A percentile compares a stretch with the other conserved stretches of the same genome.
Evolutionary conservation across 2,329 filamentous ascomycete genomes (phyloP).

Genomic region (Erysiphe pulchra): DNA sequence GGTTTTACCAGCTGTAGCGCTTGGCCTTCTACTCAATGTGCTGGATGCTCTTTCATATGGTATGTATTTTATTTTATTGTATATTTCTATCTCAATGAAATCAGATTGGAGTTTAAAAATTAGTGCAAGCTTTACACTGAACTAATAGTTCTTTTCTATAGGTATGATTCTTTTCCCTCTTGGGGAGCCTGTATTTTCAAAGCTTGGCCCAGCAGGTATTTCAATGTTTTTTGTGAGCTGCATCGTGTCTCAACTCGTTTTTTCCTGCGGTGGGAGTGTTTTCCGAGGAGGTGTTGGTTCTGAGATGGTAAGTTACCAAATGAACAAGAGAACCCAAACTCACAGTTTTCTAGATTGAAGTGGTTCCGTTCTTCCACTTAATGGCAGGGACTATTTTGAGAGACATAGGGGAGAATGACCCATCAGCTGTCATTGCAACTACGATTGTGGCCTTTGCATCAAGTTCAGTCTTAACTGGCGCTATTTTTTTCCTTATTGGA

Average conservation of each 20-base stretch:
- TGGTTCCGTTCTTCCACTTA: constrained; percentile 95
- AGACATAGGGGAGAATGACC: constrained; percentile 52
- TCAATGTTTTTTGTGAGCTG: constrained; percentile 98
- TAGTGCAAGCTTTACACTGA: not conserved
- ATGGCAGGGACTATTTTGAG: constrained; percentile 79
- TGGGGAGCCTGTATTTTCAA: constrained; percentile 60
- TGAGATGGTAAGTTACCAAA: constrained; percentile 40
- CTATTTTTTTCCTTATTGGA: constrained; percentile 82
- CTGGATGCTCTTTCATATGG: constrained; percentile 88
- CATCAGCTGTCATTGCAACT: constrained; percentile 72
- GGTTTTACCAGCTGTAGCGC: constrained; percentile 61
- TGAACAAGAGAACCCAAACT: constrained; percentile 1
- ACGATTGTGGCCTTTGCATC: constrained; percentile 78
- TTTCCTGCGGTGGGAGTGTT: constrained; percentile 58
- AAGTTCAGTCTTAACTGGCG: constrained; percentile 72
- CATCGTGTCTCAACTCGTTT: constrained; percentile 76
- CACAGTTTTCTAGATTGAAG: constrained; percentile 44
- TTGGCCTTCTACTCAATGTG: constrained; percentile 76
- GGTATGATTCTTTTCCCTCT: constrained; percentile 89
- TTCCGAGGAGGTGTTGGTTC: constrained; percentile 85
- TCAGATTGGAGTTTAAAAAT: not conserved
- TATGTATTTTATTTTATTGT: constrained; percentile 13
- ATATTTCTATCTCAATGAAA: not conserved
- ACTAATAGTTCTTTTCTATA: constrained; percentile 10
- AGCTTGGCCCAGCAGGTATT: constrained; percentile 76